Base-by-base conservation (phyloP, 345 rosid genomes). In the Balakata baccata region DNA sequence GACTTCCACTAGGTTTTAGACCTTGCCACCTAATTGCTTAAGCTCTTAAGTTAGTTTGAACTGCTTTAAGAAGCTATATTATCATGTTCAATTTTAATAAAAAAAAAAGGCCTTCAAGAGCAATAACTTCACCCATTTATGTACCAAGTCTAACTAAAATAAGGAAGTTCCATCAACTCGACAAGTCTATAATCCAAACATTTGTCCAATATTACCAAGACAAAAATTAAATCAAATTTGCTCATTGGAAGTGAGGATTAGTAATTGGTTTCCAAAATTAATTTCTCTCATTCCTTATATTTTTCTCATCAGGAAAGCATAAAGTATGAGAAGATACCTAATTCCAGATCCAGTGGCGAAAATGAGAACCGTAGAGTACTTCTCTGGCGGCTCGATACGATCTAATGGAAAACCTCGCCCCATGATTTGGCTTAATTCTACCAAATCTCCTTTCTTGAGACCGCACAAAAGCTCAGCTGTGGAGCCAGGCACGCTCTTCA, bases 261-360 rank as follows among this genome's bases (percentile, higher is more conserved):
- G 1, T 29, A 29, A 29, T 29, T 29, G 34, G 34, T 29, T 29
- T 43, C 6, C 10, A 43, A 43, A 43, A 43, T 43, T 5, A 43
- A 9, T 43, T 43, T 9, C 9, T 43, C 10, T 43, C 47, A 43
- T 43, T 43, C 10, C 47, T 43, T 43, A 43, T 8, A 43, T 43
- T 43, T 43, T 43, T 43, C 47, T 5, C 7, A 43, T 6, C 47
- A 43, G 6, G 10, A 51, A 51, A 63, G 18, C 66, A 29, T 7
- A 5, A 18, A 47, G 13, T 61, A 63, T 12, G 25, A 22, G 20
- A 67, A 62, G 46, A 54, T 66, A 95, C 97, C 97, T 95, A 75
- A 95, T 93, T 70, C 96, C 97, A 60, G 99, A 89, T 81, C 98
- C 98, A 0, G 98, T 95, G 11, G 99, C 98, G 74, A 92, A 95